Conservation (phyloP, 805 yeast genomes). For the Candida qinlingensis region DNA sequence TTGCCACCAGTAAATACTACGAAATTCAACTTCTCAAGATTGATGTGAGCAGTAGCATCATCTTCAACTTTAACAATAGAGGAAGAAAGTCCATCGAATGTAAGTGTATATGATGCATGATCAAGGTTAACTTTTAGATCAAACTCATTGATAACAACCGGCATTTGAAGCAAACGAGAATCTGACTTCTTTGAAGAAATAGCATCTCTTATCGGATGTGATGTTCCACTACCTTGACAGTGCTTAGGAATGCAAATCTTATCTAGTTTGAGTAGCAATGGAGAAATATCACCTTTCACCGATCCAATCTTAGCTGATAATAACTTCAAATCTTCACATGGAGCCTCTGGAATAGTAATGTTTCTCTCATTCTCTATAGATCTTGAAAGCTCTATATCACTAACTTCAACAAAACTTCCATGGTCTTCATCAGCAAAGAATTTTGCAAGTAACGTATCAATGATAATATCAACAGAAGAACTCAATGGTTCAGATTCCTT, state of each 20-base stretch:
- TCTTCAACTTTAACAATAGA: not conserved
- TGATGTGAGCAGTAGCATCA: not conserved
- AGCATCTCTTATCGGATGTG: too few relatives aligned
- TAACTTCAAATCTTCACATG: not conserved
- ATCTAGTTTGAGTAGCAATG: not conserved
- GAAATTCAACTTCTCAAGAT: not conserved
- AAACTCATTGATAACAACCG: not conserved
- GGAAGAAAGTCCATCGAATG: not conserved
- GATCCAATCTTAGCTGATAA: conserved; percentile 20
- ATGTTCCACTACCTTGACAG: too few relatives aligned
- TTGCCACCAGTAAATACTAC: not conserved
- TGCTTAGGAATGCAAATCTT: not conserved
- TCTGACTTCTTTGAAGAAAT: too few relatives aligned
- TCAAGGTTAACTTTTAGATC: not conserved
- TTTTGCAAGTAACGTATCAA: not conserved
- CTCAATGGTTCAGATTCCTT: not conserved
- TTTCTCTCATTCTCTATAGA: too few relatives aligned
- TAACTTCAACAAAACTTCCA: not conserved
- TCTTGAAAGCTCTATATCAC: not conserved
- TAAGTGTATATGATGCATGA: not conserved
- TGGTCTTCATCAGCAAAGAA: not conserved
- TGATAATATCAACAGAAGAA: not conserved
- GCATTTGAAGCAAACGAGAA: not conserved
- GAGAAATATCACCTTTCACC: not conserved
- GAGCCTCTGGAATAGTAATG: not conserved